Conservation (phyloP, 768 basidiomycete species). For the Lentinula lateritia region DNA sequence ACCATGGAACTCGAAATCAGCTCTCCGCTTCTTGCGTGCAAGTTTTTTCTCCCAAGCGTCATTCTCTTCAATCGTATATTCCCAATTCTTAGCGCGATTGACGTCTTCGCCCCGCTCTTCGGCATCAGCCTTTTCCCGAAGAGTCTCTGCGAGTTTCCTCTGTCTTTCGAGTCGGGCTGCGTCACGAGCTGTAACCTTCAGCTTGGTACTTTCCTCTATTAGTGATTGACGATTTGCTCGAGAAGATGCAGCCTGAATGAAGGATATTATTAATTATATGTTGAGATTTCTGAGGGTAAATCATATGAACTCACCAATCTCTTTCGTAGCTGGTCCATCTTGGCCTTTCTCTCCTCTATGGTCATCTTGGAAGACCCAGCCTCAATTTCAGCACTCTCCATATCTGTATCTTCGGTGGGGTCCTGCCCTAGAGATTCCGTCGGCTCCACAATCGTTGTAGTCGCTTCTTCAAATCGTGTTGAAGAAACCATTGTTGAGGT, state of each 20-base stretch:
- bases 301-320: constrained; percentile 60
- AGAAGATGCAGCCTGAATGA: constrained; percentile 60
- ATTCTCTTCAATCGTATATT: constrained; percentile 92
- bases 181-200: constrained; percentile 75
- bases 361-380: constrained; percentile 25
- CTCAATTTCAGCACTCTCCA: background rate
- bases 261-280: background rate
- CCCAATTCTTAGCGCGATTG: constrained; percentile 90
- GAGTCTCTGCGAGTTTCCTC: constrained; percentile 81
- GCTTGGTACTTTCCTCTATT: constrained; percentile 76
- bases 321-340: constrained; percentile 68
- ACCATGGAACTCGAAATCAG: constrained; percentile 92
- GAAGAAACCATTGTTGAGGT: background rate
- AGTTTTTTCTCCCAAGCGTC: constrained; percentile 94
- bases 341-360: constrained; percentile 72
- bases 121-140: constrained; percentile 82
- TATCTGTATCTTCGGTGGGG: background rate
- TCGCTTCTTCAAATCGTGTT: background rate
- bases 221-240: constrained; percentile 83
- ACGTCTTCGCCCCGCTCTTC: constrained; percentile 91
- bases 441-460: background rate
- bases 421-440: background rate
- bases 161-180: constrained; percentile 82
- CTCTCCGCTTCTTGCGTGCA: constrained; percentile 75
- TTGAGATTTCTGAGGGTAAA: background rate